Base-by-base conservation (phyloP, 371 early-diverging fungal species). In the Cokeromyces recurvatus region DNA sequence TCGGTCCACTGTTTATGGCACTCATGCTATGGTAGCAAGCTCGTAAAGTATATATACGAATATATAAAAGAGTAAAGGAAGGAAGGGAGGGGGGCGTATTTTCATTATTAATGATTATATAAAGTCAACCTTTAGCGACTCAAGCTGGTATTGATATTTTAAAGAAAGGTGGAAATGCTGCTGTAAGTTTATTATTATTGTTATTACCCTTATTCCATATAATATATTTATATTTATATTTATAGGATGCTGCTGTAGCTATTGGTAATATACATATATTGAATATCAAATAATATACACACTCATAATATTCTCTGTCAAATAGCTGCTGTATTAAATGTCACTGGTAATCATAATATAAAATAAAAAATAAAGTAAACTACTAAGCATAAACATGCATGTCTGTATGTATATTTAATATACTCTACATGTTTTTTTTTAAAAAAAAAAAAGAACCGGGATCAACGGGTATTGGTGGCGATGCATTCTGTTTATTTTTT, bases 401-500 rank as follows among this genome's bases (percentile, higher is more conserved):
- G n/a, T n/a, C n/a, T n/a, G n/a, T n/a, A n/a, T n/a, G n/a, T n/a
- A n/a, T n/a, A n/a, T n/a, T n/a, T n/a, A n/a, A n/a, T n/a, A n/a
- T n/a, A n/a, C n/a, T n/a, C n/a, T n/a, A n/a, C n/a, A n/a, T n/a
- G n/a, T n/a, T n/a, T n/a, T n/a, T n/a, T n/a, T n/a, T n/a, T n/a
- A n/a, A n/a, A n/a, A n/a, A n/a, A n/a, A n/a, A n/a, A n/a, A n/a
- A 29, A 78, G 90, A 94, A 64, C 91, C 95, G 7, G 74, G 81
- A 29, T 87, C 89, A 0, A 91, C 93, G 14, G 96, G 96, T 9
- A 82, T 94, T 48, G 96, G 96, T 34, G 96, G 96, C 32, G 96
- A 94, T 58, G 85, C 83, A 32, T 95, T 95, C 62, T 83, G 89
- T 51, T 71, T 95, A 12, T 88, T 82, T 55, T 90, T 86, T 61